These are phyloP conservation scores for Amaranthus cruentus DNA, from an alignment of 148 eudicot species.

Conservation along the genomic window DNA sequence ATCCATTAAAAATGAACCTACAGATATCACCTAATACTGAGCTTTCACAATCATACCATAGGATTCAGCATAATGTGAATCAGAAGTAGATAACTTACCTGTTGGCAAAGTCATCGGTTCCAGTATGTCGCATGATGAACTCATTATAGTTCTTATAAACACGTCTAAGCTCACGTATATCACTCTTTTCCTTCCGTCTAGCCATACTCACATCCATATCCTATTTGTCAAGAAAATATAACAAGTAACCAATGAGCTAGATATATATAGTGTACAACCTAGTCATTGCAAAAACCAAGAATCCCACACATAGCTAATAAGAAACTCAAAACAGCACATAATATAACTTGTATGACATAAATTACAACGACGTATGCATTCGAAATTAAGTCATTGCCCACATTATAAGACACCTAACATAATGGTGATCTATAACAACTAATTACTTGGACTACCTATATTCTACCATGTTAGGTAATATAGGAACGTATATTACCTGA, in stretches of 20 bases:
- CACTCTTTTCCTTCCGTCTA: slow-evolving; percentile 76
- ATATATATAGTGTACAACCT: too few relatives aligned
- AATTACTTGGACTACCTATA: not conserved
- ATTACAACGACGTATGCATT: not conserved
- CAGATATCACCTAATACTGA: not conserved
- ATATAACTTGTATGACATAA: not conserved
- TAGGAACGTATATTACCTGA: slow-evolving; percentile 42
- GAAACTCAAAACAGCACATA: not conserved
- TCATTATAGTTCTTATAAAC: slow-evolving; percentile 61
- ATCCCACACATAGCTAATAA: not conserved
- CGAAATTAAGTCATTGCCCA: not conserved
- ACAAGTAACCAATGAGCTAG: not conserved
- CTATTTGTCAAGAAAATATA: slow-evolving; percentile 21
- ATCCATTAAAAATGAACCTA: slow-evolving; percentile 24
- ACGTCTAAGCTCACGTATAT: slow-evolving; percentile 81
- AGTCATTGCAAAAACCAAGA: not conserved
- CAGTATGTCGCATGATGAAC: slow-evolving; percentile 63
- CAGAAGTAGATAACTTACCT: slow-evolving; percentile 39
- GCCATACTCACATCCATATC: slow-evolving; percentile 66
- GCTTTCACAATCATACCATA: not conserved
- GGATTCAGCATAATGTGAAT: slow-evolving; percentile 1
- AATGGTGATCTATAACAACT: too few relatives aligned
- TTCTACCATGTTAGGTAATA: not conserved
- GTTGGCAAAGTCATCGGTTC: slow-evolving; percentile 53
- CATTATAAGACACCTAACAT: not conserved